These are phyloP conservation scores for Pyrenopolyporus hunteri DNA, from an alignment of 495 filamentous ascomycete genomes.

Conservation along the genomic window DNA sequence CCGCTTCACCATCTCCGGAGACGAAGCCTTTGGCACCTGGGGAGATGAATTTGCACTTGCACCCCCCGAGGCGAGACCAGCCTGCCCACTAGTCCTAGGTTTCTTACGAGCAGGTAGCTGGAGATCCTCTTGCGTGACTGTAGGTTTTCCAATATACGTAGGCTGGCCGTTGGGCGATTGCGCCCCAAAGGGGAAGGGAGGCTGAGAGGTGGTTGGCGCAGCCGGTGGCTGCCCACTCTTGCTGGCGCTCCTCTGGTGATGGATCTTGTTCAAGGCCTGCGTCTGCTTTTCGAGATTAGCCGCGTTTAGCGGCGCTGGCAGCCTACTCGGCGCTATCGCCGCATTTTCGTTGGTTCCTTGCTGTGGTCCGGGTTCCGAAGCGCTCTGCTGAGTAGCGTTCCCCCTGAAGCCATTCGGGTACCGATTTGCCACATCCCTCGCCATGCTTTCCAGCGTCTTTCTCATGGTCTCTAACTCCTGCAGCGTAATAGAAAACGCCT, in stretches of 20 bases:
- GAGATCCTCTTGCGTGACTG: slow-evolving; percentile 57
- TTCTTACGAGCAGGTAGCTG: slow-evolving; percentile 62
- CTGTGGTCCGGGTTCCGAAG: slow-evolving; percentile 26
- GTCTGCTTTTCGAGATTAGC: slow-evolving; percentile 73
- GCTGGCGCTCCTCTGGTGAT: slow-evolving; percentile 53
- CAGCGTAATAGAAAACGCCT: slow-evolving; percentile 63
- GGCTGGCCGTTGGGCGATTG: slow-evolving; percentile 77
- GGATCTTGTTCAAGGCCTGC: slow-evolving; percentile 56
- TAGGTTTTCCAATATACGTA: slow-evolving; percentile 53
- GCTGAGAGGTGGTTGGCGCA: slow-evolving; percentile 68
- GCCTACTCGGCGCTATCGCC: slow-evolving; percentile 31
- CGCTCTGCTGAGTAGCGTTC: slow-evolving; percentile 27
- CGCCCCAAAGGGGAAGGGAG: slow-evolving; percentile 70
- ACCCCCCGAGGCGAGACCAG: slow-evolving; percentile 36
- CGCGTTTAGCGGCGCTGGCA: slow-evolving; percentile 63
- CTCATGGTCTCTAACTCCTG: slow-evolving; percentile 60
- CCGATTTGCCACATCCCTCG: slow-evolving; percentile 37
- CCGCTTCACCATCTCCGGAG: slow-evolving; percentile 55
- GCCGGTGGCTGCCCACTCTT: slow-evolving; percentile 57
- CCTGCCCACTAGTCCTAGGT: slow-evolving; percentile 48
- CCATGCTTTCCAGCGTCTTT: slow-evolving; percentile 51
- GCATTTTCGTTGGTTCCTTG: slow-evolving; percentile 27
- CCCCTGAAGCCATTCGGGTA: slow-evolving; percentile 31
- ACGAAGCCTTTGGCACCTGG: slow-evolving; percentile 50
- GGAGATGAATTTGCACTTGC: slow-evolving; percentile 52